Percentiles rank a stretch among this genome's conserved stretches.
These are phyloP conservation scores for Fusarium nygamai DNA, from an alignment of 2,329 filamentous ascomycete genomes.

Conservation along the genomic window DNA sequence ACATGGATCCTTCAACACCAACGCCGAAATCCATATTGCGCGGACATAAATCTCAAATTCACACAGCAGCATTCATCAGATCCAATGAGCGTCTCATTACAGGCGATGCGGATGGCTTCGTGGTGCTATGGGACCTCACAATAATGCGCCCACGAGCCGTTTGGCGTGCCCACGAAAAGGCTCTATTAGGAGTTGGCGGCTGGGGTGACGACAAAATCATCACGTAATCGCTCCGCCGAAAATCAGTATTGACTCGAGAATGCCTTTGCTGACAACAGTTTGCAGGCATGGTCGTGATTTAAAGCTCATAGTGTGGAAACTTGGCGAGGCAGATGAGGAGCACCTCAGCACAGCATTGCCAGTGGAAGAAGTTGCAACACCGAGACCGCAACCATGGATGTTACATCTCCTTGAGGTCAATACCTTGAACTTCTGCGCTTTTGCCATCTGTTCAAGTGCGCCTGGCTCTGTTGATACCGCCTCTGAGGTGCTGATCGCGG, in stretches of 20 bases:
- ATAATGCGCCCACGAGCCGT: constrained; percentile 84
- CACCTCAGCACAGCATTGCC: constrained; percentile 75
- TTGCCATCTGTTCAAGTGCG: constrained; percentile 66
- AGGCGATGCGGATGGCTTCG: constrained; percentile 89
- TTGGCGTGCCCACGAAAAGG: constrained; percentile 84
- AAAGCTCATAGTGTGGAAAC: constrained; percentile 84
- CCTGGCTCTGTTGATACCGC: constrained; percentile 37
- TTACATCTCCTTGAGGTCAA: constrained; percentile 86
- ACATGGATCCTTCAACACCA: constrained; percentile 46
- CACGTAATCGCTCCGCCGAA: constrained; percentile 68
- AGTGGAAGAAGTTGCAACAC: constrained; percentile 65
- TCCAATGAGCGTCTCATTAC: constrained; percentile 81
- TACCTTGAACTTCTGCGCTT: constrained; percentile 94
- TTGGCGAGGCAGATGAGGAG: constrained; percentile 69
- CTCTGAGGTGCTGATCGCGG: constrained; percentile 73
- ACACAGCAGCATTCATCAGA: constrained; percentile 77
- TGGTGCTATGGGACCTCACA: constrained; percentile 85
- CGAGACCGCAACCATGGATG: constrained; percentile 79
- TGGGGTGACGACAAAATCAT: constrained; percentile 81
- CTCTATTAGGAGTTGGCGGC: constrained; percentile 77
- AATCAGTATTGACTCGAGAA: neutral
- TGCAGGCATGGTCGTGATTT: constrained; percentile 89
- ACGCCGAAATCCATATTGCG: constrained; percentile 74
- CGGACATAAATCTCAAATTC: constrained; percentile 84
- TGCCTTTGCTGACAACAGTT: neutral